These are phyloP conservation scores for Brassica juncea DNA, from an alignment of 345 rosid species.

Conservation along the genomic window DNA sequence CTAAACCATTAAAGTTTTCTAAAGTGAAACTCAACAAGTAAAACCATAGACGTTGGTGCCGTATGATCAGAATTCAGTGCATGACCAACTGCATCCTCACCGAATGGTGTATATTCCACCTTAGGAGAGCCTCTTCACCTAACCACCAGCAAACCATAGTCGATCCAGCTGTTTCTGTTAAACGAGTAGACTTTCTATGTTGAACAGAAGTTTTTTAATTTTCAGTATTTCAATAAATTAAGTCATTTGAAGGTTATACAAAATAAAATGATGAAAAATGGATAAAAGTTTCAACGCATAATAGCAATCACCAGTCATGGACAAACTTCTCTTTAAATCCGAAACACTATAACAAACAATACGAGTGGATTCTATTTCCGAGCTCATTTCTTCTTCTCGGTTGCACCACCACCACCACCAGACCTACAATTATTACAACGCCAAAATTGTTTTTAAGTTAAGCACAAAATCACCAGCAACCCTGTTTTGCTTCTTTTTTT, in stretches of 20 bases:
- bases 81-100: no score
- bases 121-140: no score
- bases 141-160: no score
- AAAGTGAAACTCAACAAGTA: no score
- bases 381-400: slow-evolving; percentile 42
- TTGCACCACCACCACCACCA: slow-evolving; percentile 41
- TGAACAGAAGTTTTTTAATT: background rate
- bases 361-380: background rate
- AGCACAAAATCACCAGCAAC: background rate
- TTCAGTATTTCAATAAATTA: background rate
- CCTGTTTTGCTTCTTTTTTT: background rate
- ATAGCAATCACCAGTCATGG: background rate
- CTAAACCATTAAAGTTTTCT: no score
- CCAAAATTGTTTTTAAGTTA: background rate
- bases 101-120: no score
- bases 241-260: background rate
- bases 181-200: background rate
- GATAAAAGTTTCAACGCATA: background rate
- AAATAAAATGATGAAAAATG: background rate
- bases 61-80: no score
- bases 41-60: no score
- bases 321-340: slow-evolving; percentile 9
- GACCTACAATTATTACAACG: slow-evolving; percentile 29
- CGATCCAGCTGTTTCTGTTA: no score
- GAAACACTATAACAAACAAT: slow-evolving; percentile 7